Evolutionary conservation across 2,329 filamentous ascomycete species (phyloP).

Genomic region (Passalora sequoiae): DNA sequence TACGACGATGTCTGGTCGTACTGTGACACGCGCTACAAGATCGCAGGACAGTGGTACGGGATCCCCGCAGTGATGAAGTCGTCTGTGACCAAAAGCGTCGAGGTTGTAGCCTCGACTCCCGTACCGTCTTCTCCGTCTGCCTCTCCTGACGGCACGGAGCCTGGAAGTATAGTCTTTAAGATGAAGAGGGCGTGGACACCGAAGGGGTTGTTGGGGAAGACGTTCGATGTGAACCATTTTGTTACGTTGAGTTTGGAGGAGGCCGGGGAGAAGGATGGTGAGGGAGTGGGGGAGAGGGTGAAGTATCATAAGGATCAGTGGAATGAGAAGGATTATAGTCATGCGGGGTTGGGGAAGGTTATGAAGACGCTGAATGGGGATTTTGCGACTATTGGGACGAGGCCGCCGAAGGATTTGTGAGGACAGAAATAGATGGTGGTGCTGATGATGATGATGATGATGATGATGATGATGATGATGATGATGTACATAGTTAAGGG

Average conservation of each 20-base stretch:
- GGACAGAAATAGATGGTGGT: neutral
- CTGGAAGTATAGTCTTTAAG: slow-evolving; percentile 45
- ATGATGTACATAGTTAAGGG: too few species aligned
- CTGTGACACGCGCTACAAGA: slow-evolving; percentile 49
- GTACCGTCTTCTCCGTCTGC: too few species aligned
- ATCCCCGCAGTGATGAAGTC: slow-evolving; percentile 19
- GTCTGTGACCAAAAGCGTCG: slow-evolving; percentile 11
- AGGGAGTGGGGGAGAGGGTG: slow-evolving; percentile 37
- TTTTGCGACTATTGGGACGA: slow-evolving; percentile 4
- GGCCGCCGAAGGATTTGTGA: slow-evolving; percentile 4
- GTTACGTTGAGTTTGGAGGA: slow-evolving; percentile 36
- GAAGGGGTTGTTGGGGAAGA: slow-evolving; percentile 34
- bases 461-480: too few species aligned
- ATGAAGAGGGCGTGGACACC: slow-evolving; percentile 47
- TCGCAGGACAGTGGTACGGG: slow-evolving; percentile 50
- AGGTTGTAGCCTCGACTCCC: slow-evolving; percentile 14
- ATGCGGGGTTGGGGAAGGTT: slow-evolving; percentile 44
- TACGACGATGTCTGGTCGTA: slow-evolving; percentile 47
- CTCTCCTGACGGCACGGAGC: slow-evolving; percentile 17
- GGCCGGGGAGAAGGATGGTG: slow-evolving; percentile 12
- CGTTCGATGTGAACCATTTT: slow-evolving; percentile 38
- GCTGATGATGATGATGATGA: too few species aligned
- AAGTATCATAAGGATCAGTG: slow-evolving; percentile 49
- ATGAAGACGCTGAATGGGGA: slow-evolving; percentile 48
- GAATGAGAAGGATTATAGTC: slow-evolving; percentile 47